Evolutionary conservation across 805 yeast genomes (phyloP).

Genomic region (Hanseniaspora hatyaiensis): DNA sequence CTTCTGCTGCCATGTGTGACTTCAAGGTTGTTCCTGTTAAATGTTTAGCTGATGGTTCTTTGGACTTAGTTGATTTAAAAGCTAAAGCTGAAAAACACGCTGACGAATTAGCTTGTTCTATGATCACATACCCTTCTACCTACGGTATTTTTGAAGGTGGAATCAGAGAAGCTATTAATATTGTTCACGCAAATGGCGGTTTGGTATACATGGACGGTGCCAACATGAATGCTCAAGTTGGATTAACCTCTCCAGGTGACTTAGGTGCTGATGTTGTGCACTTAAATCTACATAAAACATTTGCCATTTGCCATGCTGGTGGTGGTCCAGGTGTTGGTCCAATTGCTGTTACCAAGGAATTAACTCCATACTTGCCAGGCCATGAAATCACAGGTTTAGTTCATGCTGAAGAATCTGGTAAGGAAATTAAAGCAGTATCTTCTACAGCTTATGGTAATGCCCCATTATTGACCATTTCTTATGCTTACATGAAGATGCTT

Average conservation of each 20-base stretch:
- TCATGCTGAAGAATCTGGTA: slow-evolving; percentile 27
- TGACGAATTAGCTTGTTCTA: slow-evolving; percentile 69
- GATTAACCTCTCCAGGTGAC: slow-evolving; percentile 93
- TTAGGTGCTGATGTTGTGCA: slow-evolving; percentile 98
- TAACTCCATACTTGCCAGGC: slow-evolving; percentile 69
- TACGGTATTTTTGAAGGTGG: slow-evolving; percentile 94
- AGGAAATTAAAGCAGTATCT: slow-evolving; percentile 64
- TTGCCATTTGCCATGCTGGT: slow-evolving; percentile 97
- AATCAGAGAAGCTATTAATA: slow-evolving; percentile 70
- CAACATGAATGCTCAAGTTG: slow-evolving; percentile 98
- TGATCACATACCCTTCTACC: slow-evolving; percentile 97
- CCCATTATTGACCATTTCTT: slow-evolving; percentile 80
- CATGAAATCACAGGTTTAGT: slow-evolving; percentile 41
- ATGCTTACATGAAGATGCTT: slow-evolving; percentile 88
- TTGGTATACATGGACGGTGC: slow-evolving; percentile 98
- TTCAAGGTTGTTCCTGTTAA: slow-evolving; percentile 86
- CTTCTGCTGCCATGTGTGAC: slow-evolving; percentile 96
- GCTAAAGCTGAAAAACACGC: slow-evolving; percentile 60
- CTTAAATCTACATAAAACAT: slow-evolving; percentile 90
- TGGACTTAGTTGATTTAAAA: slow-evolving; percentile 66
- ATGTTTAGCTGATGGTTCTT: slow-evolving; percentile 73
- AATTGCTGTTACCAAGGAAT: slow-evolving; percentile 77
- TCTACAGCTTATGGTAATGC: slow-evolving; percentile 97
- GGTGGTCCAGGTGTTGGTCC: slow-evolving; percentile 99
- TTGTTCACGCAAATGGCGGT: slow-evolving; percentile 78